phyloP scores from a whole-genome alignment of 2,329 filamentous ascomycete genomes.

The Fusarium pseudograminearum region DNA sequence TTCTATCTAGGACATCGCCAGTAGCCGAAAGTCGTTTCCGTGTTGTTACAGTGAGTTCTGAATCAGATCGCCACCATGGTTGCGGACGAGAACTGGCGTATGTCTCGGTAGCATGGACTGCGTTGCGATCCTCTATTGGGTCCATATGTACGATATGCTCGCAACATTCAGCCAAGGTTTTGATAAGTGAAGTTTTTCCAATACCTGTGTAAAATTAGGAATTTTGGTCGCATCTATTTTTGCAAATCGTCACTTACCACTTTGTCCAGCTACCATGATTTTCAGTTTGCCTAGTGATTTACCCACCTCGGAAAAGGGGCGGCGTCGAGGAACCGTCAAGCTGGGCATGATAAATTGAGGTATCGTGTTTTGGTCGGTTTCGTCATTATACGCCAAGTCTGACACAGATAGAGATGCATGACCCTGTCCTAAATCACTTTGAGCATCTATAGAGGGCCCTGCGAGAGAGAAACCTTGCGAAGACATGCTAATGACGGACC shows the following conservation, averaged over 20 bases:
- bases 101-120: constrained; percentile 69
- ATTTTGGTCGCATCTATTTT: not conserved
- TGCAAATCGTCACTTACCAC: constrained; percentile 63
- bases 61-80: constrained; percentile 88
- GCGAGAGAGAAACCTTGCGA: constrained; percentile 66
- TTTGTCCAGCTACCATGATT: constrained; percentile 84
- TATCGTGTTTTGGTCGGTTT: constrained; percentile 49
- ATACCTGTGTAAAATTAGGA: constrained; percentile 65
- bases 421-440: constrained; percentile 44
- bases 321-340: constrained; percentile 86
- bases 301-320: constrained; percentile 90
- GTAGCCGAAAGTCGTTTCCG: constrained; percentile 73
- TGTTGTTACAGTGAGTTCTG: constrained; percentile 70
- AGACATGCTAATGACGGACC: constrained; percentile 59
- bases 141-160: constrained; percentile 96
- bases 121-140: constrained; percentile 59
- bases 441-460: constrained; percentile 55
- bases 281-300: constrained; percentile 88
- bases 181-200: constrained; percentile 91
- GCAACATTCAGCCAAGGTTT: constrained; percentile 86
- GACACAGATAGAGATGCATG: constrained; percentile 29
- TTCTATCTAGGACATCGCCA: constrained; percentile 86
- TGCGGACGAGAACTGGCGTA: constrained; percentile 86
- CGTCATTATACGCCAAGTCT: constrained; percentile 28
- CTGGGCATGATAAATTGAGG: constrained; percentile 98